Evolutionary conservation across 352 stramenopile species (phyloP), one percentile per base, ranked within the genome.

Genomic region (Thraustochytrium sp.): DNA sequence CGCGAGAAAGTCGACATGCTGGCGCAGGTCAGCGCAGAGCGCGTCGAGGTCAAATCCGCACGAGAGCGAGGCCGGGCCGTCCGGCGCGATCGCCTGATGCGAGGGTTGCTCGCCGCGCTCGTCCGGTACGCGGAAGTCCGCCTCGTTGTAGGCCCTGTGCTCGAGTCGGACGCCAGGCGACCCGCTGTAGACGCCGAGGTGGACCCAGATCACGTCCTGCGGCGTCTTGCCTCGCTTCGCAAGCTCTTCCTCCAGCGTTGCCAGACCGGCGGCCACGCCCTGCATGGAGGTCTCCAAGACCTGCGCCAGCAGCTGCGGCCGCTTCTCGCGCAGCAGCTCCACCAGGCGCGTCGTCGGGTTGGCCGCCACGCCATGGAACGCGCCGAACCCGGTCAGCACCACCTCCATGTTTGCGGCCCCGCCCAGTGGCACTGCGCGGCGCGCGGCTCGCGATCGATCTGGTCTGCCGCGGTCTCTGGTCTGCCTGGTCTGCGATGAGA

Each of bases 331-430:
- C 3, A 80, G 31, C 26, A 26, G n/a, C 51, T 29, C 29, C 48
- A 80, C 53, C 21, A 80, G 51, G 18, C 26, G 13, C 18, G 46
- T 80, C 21, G 68, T 72, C 31, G 68, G 68, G 68, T 80, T 80
- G 18, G 29, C 68, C 4, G 42, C 21, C 53, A 80, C 53, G 34
- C 68, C 68, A 34, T 11, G 21, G 49, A 80, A 80, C 36, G 63
- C 23, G 44, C 68, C 68, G 31, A 80, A 80, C n/a, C 68, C 68
- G 1, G 68, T 80, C n/a, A 80, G 0, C 23, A 80, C 68, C 9
- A 80, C 18, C 34, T 16, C 34, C 62, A 37, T 18, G 36, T 9
- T 26, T 11, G 21, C 13, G 59, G 13, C 34, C 36, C 40, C 40
- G n/a, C 13, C 34, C n/a, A n/a, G n/a, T n/a, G n/a, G n/a, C n/a